These are phyloP conservation scores for Quercus engelmannii DNA, from an alignment of 306 rosid genomes.

Conservation along the genomic window DNA sequence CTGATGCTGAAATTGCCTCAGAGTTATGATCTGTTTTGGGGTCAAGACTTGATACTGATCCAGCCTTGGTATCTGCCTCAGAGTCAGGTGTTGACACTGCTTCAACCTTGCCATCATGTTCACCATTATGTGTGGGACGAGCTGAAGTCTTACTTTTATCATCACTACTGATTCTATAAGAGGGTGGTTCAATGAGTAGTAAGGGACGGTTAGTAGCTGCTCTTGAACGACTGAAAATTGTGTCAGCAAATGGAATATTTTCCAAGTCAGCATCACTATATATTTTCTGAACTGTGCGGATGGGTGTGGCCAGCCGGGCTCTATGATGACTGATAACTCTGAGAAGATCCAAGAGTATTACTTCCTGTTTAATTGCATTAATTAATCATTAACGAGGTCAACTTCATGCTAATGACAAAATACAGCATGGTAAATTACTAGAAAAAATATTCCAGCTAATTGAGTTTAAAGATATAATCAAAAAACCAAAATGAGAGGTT, in stretches of 20 bases:
- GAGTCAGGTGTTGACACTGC: slow-evolving; percentile 38
- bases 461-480: too few relatives aligned
- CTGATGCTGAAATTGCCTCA: slow-evolving; percentile 29
- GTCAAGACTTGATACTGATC: slow-evolving; percentile 9
- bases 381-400: slow-evolving; percentile 15
- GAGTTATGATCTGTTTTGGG: slow-evolving; percentile 44
- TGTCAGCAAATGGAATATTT: slow-evolving; percentile 71
- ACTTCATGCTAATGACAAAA: slow-evolving; percentile 11
- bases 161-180: slow-evolving; percentile 69
- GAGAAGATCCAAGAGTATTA: slow-evolving; percentile 88
- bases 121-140: slow-evolving; percentile 51
- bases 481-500: too few relatives aligned
- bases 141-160: slow-evolving; percentile 64
- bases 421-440: background rate
- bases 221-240: slow-evolving; percentile 54
- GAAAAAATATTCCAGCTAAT: too few relatives aligned
- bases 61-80: slow-evolving; percentile 19
- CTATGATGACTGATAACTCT: slow-evolving; percentile 91
- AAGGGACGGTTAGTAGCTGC: slow-evolving; percentile 52
- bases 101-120: slow-evolving; percentile 56
- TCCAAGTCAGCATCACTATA: slow-evolving; percentile 71
- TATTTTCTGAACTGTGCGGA: slow-evolving; percentile 92
- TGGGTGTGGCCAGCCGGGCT: slow-evolving; percentile 93
- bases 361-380: slow-evolving; percentile 71
- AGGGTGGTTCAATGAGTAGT: slow-evolving; percentile 80